These are phyloP conservation scores for Oryza punctata DNA, from an alignment of 176 grass and related monocot species.

Conservation along the genomic window DNA sequence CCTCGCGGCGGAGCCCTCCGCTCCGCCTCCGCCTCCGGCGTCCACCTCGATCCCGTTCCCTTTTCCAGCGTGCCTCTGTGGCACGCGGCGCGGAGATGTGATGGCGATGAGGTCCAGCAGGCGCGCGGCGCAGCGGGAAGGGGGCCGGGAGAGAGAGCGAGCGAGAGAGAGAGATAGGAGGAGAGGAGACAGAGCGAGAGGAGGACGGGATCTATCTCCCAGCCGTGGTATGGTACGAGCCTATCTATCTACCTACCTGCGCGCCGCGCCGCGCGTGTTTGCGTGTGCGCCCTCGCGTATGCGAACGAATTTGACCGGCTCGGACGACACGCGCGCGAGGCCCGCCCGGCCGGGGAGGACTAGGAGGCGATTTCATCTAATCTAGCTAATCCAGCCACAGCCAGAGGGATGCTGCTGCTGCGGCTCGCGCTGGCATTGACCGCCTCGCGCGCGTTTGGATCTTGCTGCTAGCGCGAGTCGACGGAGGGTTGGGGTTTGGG, in stretches of 20 bases:
- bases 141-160: not conserved
- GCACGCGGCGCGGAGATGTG: constrained; percentile 8
- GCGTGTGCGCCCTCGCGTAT: constrained; percentile 2
- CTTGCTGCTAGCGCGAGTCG: not conserved
- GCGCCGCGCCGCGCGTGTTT: not conserved
- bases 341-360: not conserved
- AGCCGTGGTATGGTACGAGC: constrained; percentile 1
- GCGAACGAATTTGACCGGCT: constrained; percentile 29
- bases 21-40: not conserved
- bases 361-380: constrained; percentile 3
- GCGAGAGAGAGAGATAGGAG: not conserved
- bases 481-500: not conserved
- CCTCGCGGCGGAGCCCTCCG: not conserved
- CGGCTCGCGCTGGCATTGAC: not conserved
- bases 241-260: not conserved
- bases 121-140: not conserved
- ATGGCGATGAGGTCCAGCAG: constrained; percentile 8
- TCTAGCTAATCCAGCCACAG: not conserved
- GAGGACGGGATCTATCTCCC: constrained; percentile 26
- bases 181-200: not conserved
- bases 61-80: not conserved
- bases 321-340: constrained; percentile 11
- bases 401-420: not conserved
- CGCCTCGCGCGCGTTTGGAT: not conserved
- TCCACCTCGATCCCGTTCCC: constrained; percentile 19